Percentiles rank a stretch among this genome's conserved stretches.
These are phyloP conservation scores for Mucor piriformis DNA, from an alignment of 371 early-diverging fungal species.

Conservation along the genomic window DNA sequence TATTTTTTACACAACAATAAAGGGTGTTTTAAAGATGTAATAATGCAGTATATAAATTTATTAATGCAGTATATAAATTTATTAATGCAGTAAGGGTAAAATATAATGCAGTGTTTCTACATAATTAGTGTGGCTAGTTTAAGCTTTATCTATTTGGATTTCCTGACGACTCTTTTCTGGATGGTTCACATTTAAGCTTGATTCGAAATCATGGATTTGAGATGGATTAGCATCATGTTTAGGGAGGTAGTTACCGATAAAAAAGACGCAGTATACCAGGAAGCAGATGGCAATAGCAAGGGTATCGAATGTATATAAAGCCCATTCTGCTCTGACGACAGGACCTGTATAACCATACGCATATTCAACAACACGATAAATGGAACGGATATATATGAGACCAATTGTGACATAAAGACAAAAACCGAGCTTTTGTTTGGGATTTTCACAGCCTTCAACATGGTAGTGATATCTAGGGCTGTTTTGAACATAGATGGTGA, in stretches of 20 bases:
- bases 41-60: no score
- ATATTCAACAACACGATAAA: slow-evolving; percentile 23
- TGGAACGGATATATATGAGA: slow-evolving; percentile 19
- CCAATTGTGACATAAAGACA: slow-evolving; percentile 17
- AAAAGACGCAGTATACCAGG: slow-evolving; percentile 7
- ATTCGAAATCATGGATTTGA: neutral
- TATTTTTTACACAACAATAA: no score
- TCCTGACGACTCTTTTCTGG: neutral
- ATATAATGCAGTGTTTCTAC: no score
- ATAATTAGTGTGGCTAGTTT: no score
- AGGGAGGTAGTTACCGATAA: slow-evolving; percentile 17
- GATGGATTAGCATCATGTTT: neutral
- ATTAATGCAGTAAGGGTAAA: no score
- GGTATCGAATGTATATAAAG: slow-evolving; percentile 23
- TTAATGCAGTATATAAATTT: no score
- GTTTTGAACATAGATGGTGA: slow-evolving; percentile 19
- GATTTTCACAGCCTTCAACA: neutral
- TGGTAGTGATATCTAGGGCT: slow-evolving; percentile 6
- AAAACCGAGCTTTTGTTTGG: slow-evolving; percentile 3
- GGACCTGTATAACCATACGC: slow-evolving; percentile 10
- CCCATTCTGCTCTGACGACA: slow-evolving; percentile 17
- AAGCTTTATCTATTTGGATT: no score
- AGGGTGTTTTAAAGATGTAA: no score
- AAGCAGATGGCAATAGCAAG: slow-evolving; percentile 10
- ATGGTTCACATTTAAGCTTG: neutral